Evolutionary conservation across 2,329 filamentous ascomycete species (phyloP).

Genomic region (Alternaria postmessia): DNA sequence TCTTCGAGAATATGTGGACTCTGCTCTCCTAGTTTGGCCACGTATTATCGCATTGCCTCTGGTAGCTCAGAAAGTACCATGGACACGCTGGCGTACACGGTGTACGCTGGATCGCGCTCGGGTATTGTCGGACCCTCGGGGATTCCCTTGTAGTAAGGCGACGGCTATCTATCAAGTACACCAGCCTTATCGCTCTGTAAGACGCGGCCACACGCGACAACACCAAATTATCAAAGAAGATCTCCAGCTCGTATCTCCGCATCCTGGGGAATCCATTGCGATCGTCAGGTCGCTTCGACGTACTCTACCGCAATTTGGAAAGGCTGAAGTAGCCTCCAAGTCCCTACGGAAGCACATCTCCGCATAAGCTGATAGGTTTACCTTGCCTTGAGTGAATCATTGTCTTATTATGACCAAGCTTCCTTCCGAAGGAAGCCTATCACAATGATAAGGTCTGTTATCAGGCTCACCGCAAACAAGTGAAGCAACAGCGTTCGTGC

Average conservation of each 20-base stretch:
- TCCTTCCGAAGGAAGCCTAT: constrained; percentile 40
- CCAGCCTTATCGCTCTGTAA: constrained; percentile 25
- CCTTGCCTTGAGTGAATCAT: constrained; percentile 4
- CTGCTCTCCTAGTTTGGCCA: neutral
- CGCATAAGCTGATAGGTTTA: constrained; percentile 17
- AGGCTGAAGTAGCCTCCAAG: constrained; percentile 13
- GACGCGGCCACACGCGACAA: constrained; percentile 21
- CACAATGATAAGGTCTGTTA: constrained; percentile 38
- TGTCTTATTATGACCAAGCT: constrained; percentile 14
- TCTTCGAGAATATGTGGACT: constrained; percentile 5
- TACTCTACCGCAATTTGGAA: neutral
- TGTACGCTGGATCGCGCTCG: constrained; percentile 13
- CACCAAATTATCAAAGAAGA: constrained; percentile 26
- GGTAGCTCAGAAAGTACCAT: constrained; percentile 7
- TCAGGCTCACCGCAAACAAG: constrained; percentile 33
- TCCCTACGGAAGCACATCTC: constrained; percentile 8
- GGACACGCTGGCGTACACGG: constrained; percentile 3
- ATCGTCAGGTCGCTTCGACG: constrained; percentile 10
- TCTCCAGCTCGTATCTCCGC: constrained; percentile 19
- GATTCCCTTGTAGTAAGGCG: constrained; percentile 9
- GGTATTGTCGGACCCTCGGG: constrained; percentile 23
- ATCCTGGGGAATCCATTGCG: constrained; percentile 11
- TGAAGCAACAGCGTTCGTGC: constrained; percentile 10
- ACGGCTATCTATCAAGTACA: constrained; percentile 21
- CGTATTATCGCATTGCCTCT: constrained; percentile 4